phyloP scores from a whole-genome alignment of 345 rosid genomes.

The Linum trigynum region DNA sequence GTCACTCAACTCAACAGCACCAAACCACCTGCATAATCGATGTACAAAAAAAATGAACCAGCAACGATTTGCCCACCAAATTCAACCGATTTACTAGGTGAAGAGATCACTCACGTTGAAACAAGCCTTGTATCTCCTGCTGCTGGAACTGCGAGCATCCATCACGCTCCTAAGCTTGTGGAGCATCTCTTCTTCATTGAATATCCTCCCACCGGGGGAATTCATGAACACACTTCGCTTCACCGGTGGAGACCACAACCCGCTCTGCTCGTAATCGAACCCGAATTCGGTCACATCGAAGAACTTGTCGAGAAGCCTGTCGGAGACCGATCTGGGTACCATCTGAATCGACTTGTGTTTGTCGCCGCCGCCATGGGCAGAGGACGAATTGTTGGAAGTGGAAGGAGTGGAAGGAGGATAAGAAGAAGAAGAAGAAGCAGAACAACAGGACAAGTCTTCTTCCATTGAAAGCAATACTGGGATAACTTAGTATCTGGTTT shows the following conservation, averaged over 20 bases:
- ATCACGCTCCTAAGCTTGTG: conserved; percentile 29
- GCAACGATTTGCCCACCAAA: not conserved
- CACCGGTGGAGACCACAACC: conserved; percentile 74
- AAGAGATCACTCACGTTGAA: conserved; percentile 6
- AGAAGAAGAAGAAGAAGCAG: not conserved
- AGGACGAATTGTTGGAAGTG: conserved; percentile 11
- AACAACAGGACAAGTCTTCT: not conserved
- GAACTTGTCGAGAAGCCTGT: conserved; percentile 49
- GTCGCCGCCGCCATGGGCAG: conserved; percentile 7
- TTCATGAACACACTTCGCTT: conserved; percentile 46
- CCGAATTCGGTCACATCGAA: conserved; percentile 49
- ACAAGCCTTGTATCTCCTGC: conserved; percentile 19
- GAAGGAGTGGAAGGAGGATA: conserved; percentile 15
- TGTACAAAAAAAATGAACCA: not conserved
- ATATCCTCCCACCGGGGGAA: conserved; percentile 44
- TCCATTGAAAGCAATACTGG: no score
- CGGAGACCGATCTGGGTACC: conserved; percentile 54
- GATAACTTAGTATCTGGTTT: no score
- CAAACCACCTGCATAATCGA: not conserved
- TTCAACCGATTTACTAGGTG: not conserved
- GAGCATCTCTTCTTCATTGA: conserved; percentile 50
- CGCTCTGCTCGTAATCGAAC: conserved; percentile 52
- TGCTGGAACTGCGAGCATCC: conserved; percentile 18
- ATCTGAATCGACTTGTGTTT: conserved; percentile 24
- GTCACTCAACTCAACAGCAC: not conserved